These are phyloP conservation scores for Trichoderma sp. DNA, from an alignment of 2,329 filamentous ascomycete species.

Conservation along the genomic window DNA sequence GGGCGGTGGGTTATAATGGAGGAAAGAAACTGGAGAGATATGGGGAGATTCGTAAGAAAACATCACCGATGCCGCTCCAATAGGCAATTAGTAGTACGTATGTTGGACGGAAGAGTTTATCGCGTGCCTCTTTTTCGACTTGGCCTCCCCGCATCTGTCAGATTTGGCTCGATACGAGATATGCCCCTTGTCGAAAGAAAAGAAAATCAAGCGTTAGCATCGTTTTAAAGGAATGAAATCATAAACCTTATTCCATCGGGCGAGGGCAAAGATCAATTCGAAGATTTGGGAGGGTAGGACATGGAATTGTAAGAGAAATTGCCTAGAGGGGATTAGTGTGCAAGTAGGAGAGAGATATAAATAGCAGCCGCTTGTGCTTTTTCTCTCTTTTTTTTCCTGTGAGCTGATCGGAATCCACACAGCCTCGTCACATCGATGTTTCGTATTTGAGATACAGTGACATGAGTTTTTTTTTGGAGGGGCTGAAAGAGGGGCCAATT, in stretches of 20 bases:
- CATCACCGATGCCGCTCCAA: background rate
- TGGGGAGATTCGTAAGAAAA: background rate
- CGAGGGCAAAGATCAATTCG: background rate
- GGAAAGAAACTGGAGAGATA: background rate
- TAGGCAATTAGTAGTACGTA: background rate
- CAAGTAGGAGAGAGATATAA: background rate
- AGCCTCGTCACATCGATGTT: constrained; percentile 6
- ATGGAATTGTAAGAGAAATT: background rate
- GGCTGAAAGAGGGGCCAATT: background rate
- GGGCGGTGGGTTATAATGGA: no score
- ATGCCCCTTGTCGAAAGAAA: background rate
- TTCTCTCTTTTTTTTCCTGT: background rate
- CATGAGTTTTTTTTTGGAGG: background rate
- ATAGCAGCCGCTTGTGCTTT: background rate
- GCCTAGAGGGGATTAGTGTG: background rate
- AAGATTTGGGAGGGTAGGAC: background rate
- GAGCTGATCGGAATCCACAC: background rate
- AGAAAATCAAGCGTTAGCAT: background rate
- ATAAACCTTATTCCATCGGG: background rate
- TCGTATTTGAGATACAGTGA: background rate
- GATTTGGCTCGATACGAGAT: background rate
- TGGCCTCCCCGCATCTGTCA: background rate
- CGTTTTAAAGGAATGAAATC: background rate
- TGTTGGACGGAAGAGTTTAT: background rate
- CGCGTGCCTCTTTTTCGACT: no score